Base-by-base conservation (phyloP, 257 asterid genomes). In the Schizonepeta tenuifolia region DNA sequence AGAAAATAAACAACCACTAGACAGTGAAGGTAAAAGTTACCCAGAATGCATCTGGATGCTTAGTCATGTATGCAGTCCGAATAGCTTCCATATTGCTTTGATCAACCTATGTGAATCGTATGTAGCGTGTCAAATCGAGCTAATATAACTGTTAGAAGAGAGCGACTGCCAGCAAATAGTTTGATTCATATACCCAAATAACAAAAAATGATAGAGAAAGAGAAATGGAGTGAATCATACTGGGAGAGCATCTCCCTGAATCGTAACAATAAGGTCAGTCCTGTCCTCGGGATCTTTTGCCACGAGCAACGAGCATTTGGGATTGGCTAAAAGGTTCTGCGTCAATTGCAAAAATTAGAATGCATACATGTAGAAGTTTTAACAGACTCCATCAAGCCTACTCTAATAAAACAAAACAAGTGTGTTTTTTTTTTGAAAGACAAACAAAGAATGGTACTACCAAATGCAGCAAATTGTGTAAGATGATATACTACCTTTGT, bases 21-120 rank as follows among this genome's bases (percentile, higher is more conserved):
- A 46, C 46, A 38, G 28, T 4, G n/a, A 10, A 33, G 74, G 46
- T 50, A 71, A 59, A 21, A 86, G 66, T 66, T 84, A 91, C 98
- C 99, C 99, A 94, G 66, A 91, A 88, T 65, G 99, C 98, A 84
- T 83, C 82, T 41, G 99, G 98, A 74, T 89, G 97, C 75, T 77
- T 85, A 18, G 88, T 85, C 88, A 88, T 77, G 86, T 91, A 91
- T 50, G 88, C 92, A 56, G 89, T 33, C 62, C 93, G 93, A 44
- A 88, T 70, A 51, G 84, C 84, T 61, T 86, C 96, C 80, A 43
- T 74, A 15, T 85, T 90, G 18, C 71, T 70, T n/a, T 75, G 85
- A n/a, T 77, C 72, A 28, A 88, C 95, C 98, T 94, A 80, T 58
- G 69, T 31, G 12, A 56, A 65, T 59, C 20, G 71, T 2, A 51